phyloP scores from a whole-genome alignment of 352 stramenopile species.

The Saprolegnia parasitica region DNA sequence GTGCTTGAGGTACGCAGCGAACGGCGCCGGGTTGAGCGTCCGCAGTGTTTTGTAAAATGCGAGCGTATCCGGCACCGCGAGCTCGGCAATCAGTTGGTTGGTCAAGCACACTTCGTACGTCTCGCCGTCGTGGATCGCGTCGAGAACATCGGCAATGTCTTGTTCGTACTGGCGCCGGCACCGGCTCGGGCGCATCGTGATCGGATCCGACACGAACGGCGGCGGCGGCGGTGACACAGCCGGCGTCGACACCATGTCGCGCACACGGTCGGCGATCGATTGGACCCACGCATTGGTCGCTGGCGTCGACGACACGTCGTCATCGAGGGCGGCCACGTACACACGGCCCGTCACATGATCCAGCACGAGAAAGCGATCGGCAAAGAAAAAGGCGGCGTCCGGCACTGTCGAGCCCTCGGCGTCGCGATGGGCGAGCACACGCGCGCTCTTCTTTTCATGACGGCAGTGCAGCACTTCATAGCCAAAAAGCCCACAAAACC shows the following conservation, averaged over 20 bases:
- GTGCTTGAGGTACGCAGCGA: conserved; percentile 73
- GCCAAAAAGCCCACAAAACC: conserved; percentile 86
- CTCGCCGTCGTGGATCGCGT: conserved; percentile 88
- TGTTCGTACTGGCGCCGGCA: conserved; percentile 72
- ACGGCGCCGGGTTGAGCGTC: conserved; percentile 91
- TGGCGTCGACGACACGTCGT: neutral
- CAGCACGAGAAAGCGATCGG: conserved; percentile 83
- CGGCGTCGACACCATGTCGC: conserved; percentile 25
- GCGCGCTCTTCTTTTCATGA: conserved; percentile 15
- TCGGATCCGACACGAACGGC: neutral
- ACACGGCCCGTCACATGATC: conserved; percentile 71
- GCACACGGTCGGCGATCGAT: neutral
- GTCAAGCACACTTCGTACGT: conserved; percentile 97
- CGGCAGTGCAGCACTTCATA: conserved; percentile 70
- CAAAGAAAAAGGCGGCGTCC: conserved; percentile 88
- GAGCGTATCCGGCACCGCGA: conserved; percentile 43
- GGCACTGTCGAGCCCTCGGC: conserved; percentile 48
- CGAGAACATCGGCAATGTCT: conserved; percentile 84
- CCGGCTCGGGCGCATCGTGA: conserved; percentile 52
- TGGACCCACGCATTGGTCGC: conserved; percentile 8
- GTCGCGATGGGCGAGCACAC: conserved; percentile 36
- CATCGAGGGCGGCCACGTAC: conserved; percentile 71
- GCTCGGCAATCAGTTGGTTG: conserved; percentile 81
- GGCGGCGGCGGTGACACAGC: neutral
- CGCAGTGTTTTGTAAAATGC: conserved; percentile 90